Evolutionary conservation across 2,329 filamentous ascomycete genomes (phyloP).

Genomic region (Ophiostoma montium): DNA sequence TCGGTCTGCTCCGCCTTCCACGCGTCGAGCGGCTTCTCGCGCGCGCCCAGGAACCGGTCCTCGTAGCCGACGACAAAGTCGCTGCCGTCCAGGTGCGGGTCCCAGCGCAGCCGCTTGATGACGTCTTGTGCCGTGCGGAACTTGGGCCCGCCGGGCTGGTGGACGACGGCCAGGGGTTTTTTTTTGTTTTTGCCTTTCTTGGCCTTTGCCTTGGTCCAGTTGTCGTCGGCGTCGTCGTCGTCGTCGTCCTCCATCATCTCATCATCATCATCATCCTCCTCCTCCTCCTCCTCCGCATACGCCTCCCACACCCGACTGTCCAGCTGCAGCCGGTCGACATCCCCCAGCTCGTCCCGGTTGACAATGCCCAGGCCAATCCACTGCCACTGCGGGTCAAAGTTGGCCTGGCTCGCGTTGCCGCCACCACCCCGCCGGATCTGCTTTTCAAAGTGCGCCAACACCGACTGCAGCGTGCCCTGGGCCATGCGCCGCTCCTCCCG

Average conservation of each 20-base stretch:
- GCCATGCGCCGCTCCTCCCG: slow-evolving; percentile 29
- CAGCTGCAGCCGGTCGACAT: slow-evolving; percentile 21
- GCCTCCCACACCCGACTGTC: slow-evolving; percentile 37
- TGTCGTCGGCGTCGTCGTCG: slow-evolving; percentile 22
- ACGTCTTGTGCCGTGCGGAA: slow-evolving; percentile 44
- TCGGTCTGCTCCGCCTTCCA: slow-evolving; percentile 51
- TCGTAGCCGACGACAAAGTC: slow-evolving; percentile 47
- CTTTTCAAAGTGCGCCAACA: slow-evolving; percentile 33
- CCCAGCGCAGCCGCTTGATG: slow-evolving; percentile 46
- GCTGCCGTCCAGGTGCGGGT: slow-evolving; percentile 32
- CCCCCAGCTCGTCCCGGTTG: slow-evolving; percentile 24
- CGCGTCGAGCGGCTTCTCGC: slow-evolving; percentile 36
- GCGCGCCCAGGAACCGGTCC: slow-evolving; percentile 41
- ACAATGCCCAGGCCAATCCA: slow-evolving; percentile 33
- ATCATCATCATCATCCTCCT: slow-evolving; percentile 21
- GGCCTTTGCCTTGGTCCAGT: slow-evolving; percentile 16
- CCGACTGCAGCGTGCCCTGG: slow-evolving; percentile 28
- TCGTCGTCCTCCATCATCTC: no score
- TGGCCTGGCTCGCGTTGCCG: slow-evolving; percentile 21
- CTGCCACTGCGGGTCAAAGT: slow-evolving; percentile 33
- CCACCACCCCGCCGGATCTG: slow-evolving; percentile 22
- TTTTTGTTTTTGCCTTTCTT: slow-evolving; percentile 15
- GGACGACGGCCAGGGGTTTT: slow-evolving; percentile 5
- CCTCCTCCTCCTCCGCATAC: slow-evolving; percentile 25
- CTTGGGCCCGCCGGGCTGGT: slow-evolving; percentile 21